Base-by-base conservation (phyloP, 305 asterid genomes). In the Fraxinus angustifolia region DNA sequence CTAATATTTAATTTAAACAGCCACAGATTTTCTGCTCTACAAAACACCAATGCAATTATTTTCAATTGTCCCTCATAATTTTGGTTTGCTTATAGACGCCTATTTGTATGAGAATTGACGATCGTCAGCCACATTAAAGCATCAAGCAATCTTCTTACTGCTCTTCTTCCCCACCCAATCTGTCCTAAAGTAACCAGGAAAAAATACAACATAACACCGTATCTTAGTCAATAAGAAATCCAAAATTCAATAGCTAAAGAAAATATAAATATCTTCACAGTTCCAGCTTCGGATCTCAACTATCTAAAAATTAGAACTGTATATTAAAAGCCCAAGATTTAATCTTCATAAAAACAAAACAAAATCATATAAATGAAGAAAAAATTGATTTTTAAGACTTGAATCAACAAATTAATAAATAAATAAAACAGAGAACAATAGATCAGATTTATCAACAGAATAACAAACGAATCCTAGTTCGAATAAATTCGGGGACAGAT, bases 291-390 rank as follows among this genome's bases (percentile, higher is more conserved):
- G 17, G 31, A 84, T 82, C 82, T 78, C 16, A 35, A 75, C 19
- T 14, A 81, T 28, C 8, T 85, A 70, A 76, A 72, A 75, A 80
- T 80, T 45, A 6, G 7, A 58, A 78, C 85, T 16, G 42, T 34
- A 56, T 26, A 36, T 74, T 7, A 10, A 72, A 78, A 17, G 67
- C 2, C 79, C 60, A 75, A 14, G 74, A 53, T 7, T 30, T 6
- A 78, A 31, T 1, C n/a, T 31, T 8, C 53, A 12, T 19, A 40
- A 40, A 8, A 14, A 30, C 50, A 58, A 31, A n/a, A 21, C 33
- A 45, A 10, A 6, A 2, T 3, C 3, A 40, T n/a, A 0, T 11
- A 38, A 60, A 30, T 45, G 75, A 67, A 40, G 19, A 23, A 16
- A 26, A 21, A 1, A 0, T n/a, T 4, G 30, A 40, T 19, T 70